Evolutionary conservation across 306 rosid genomes (phyloP).

Genomic region (Arachis hypogaea): DNA sequence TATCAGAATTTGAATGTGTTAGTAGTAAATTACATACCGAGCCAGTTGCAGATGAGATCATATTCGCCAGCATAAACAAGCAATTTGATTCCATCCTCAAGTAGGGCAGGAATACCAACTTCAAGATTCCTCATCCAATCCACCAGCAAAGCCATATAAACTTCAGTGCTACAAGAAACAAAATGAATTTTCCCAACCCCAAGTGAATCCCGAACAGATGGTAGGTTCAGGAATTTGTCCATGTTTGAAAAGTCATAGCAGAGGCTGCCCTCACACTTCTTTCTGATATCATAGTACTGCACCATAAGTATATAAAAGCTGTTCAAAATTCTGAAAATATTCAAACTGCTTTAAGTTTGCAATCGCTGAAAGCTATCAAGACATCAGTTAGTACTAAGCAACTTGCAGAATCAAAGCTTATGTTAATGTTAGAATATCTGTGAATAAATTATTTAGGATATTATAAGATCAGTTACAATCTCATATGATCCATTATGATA

Average conservation of each 20-base stretch:
- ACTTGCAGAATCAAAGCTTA: slow-evolving; percentile 1
- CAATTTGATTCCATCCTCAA: slow-evolving; percentile 80
- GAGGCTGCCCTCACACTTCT: slow-evolving; percentile 82
- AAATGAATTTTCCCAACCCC: slow-evolving; percentile 83
- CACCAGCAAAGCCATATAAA: slow-evolving; percentile 72
- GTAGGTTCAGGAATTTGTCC: slow-evolving; percentile 82
- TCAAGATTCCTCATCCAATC: slow-evolving; percentile 96
- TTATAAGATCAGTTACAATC: too few relatives aligned
- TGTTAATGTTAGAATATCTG: neutral
- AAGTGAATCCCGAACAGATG: slow-evolving; percentile 68
- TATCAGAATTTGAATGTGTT: neutral
- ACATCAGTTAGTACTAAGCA: neutral
- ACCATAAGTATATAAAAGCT: slow-evolving; percentile 17
- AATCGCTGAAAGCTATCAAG: slow-evolving; percentile 19
- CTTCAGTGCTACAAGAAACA: slow-evolving; percentile 86
- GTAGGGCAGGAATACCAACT: slow-evolving; percentile 89
- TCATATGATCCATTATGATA: too few relatives aligned
- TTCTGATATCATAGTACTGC: slow-evolving; percentile 92
- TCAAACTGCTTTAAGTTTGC: slow-evolving; percentile 24
- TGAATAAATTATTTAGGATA: too few relatives aligned
- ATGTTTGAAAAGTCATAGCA: slow-evolving; percentile 92
- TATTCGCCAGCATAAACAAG: slow-evolving; percentile 94
- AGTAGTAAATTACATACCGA: slow-evolving; percentile 55
- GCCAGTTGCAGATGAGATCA: slow-evolving; percentile 98
- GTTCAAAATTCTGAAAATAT: slow-evolving; percentile 33